These are phyloP conservation scores for Dioscorea zingiberensis DNA, from an alignment of 106 monocot genomes.

Conservation along the genomic window DNA sequence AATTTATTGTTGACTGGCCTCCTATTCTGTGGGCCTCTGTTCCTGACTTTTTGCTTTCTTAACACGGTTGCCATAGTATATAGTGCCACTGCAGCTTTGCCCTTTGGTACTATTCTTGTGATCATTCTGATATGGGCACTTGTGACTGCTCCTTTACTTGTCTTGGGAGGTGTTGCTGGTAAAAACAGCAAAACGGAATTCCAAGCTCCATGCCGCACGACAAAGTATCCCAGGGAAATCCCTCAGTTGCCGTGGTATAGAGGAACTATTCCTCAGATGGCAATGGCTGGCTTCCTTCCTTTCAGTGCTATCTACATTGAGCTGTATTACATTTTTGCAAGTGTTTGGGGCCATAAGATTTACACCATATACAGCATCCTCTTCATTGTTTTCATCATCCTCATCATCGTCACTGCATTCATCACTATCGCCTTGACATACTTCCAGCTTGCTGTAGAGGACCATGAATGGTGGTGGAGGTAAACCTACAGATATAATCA, in stretches of 20 bases:
- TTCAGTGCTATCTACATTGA: constrained; percentile 15
- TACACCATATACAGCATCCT: constrained; percentile 17
- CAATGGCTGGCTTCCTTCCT: constrained; percentile 13
- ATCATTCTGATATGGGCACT: constrained; percentile 6
- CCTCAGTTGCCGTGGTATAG: constrained; percentile 12
- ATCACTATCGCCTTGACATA: constrained; percentile 14
- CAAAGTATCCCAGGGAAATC: constrained; percentile 9
- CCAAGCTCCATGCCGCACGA: constrained; percentile 12
- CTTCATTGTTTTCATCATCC: constrained; percentile 8
- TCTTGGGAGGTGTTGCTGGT: constrained; percentile 13
- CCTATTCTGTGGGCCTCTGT: constrained; percentile 10
- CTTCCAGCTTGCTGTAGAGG: constrained; percentile 13
- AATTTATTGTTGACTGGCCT: constrained; percentile 8
- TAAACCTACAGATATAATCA: not conserved
- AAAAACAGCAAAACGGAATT: constrained; percentile 7
- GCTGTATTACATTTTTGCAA: constrained; percentile 10
- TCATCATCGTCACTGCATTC: constrained; percentile 11
- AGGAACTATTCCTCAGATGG: constrained; percentile 8
- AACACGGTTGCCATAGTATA: constrained; percentile 13
- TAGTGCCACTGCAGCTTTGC: constrained; percentile 11
- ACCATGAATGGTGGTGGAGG: constrained; percentile 24
- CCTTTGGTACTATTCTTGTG: constrained; percentile 11
- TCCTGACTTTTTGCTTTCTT: constrained; percentile 9
- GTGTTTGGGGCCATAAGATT: constrained; percentile 9
- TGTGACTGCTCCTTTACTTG: constrained; percentile 11